Conservation (phyloP, 306 rosid genomes). For the Psophocarpus tetragonolobus region DNA sequence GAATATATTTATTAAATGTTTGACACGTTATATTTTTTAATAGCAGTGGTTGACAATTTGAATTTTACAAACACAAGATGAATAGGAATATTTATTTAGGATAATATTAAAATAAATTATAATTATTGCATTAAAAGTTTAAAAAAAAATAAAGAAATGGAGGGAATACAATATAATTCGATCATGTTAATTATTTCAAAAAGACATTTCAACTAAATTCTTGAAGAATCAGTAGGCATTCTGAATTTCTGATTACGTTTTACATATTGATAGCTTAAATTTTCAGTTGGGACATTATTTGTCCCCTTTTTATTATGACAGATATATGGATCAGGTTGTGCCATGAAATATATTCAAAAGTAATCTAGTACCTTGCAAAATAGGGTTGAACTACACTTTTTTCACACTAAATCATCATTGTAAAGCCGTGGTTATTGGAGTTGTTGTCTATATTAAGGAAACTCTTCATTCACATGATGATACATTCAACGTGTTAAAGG, state of each 20-base stretch:
- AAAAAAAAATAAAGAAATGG: too few species aligned
- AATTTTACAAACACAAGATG: too few species aligned
- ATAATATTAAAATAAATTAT: too few species aligned
- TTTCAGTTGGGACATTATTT: slow-evolving; percentile 28
- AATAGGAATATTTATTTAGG: too few species aligned
- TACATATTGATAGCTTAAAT: neutral
- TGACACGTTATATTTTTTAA: too few species aligned
- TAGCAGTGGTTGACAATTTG: too few species aligned
- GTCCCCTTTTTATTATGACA: slow-evolving; percentile 21
- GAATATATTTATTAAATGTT: too few species aligned
- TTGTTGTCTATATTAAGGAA: slow-evolving; percentile 35
- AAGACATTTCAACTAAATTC: too few species aligned
- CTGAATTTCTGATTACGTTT: too few species aligned
- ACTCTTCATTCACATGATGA: slow-evolving; percentile 21
- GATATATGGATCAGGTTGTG: slow-evolving; percentile 7
- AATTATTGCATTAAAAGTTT: too few species aligned
- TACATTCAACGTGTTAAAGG: slow-evolving; percentile 16
- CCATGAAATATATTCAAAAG: slow-evolving; percentile 31
- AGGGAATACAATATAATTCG: too few species aligned
- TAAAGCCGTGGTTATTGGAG: slow-evolving; percentile 34
- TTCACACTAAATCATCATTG: slow-evolving; percentile 31
- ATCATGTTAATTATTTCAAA: too few species aligned
- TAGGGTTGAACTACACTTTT: slow-evolving; percentile 28
- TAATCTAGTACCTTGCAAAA: slow-evolving; percentile 23
- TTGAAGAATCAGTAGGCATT: neutral